phyloP scores from a whole-genome alignment of 208 protist species.

The Leishmania arabica region DNA sequence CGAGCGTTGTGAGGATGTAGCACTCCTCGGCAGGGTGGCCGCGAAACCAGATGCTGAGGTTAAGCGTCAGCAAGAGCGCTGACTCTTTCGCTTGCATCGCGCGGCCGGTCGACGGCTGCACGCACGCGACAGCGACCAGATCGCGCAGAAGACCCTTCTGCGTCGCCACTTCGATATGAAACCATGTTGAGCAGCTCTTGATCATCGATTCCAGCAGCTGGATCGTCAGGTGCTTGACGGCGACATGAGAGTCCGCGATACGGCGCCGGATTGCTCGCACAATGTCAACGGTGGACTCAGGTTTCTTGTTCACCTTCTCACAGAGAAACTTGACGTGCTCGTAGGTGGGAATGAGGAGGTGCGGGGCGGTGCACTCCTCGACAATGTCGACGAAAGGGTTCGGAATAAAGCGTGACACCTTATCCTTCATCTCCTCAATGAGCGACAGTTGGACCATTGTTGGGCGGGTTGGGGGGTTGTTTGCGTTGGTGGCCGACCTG shows the following conservation, averaged over 20 bases:
- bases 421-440: slow-evolving; percentile 77
- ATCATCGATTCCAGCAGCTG: slow-evolving; percentile 71
- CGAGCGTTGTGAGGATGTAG: slow-evolving; percentile 67
- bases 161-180: slow-evolving; percentile 71
- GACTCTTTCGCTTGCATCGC: slow-evolving; percentile 58
- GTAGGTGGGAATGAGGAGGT: slow-evolving; percentile 51
- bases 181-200: slow-evolving; percentile 51
- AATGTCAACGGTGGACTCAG: slow-evolving; percentile 62
- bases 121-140: slow-evolving; percentile 63
- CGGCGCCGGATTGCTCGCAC: slow-evolving; percentile 80
- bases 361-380: slow-evolving; percentile 74
- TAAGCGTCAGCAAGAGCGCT: slow-evolving; percentile 72
- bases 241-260: slow-evolving; percentile 57
- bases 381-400: slow-evolving; percentile 82
- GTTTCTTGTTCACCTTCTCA: slow-evolving; percentile 59
- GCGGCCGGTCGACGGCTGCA: slow-evolving; percentile 46
- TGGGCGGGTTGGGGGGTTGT: no score
- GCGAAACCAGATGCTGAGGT: slow-evolving; percentile 87
- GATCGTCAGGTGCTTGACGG: slow-evolving; percentile 75
- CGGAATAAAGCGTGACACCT: slow-evolving; percentile 65
- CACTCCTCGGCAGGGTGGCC: slow-evolving; percentile 61
- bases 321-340: slow-evolving; percentile 79
- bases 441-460: slow-evolving; percentile 79
- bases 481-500: not conserved
- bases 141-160: slow-evolving; percentile 84